Evolutionary conservation across 345 rosid species (phyloP), one percentile per base, ranked within the genome.

Genomic region (Luvunga scandens): DNA sequence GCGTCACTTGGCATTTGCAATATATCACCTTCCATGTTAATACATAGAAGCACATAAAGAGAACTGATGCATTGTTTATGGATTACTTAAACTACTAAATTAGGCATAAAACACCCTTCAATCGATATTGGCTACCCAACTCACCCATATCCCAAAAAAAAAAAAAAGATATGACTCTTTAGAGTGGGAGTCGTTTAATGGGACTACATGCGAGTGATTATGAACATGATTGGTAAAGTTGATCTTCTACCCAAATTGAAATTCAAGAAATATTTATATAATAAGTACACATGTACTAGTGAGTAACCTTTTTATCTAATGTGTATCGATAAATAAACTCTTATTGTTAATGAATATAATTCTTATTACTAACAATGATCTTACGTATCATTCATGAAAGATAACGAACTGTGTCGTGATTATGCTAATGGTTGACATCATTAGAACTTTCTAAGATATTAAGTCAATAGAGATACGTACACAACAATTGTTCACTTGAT

Each of bases 151-250:
- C 38, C 9, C 38, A 0, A 31, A 42, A 36, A 25, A 8, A 30
- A 25, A 34, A 6, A 5, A 34, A 34, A 7, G 38, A 38, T 8
- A 38, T 42, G 48, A 42, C 48, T 42, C 48, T 42, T 61, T 16
- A 1, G 38, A 66, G 57, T 71, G 71, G 79, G 76, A 72, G 79
- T 76, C 55, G 77, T 64, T 79, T 48, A 65, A 70, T 42, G 30
- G 30, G 12, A 48, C 70, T 18, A 48, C 22, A 28, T 48, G 48
- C 7, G 48, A 9, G 9, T 69, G 16, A 3, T 13, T 61, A 42
- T 10, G 2, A 42, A 42, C 13, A 42, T 2, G 50, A 69, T 27
- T 5, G 22, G 18, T 48, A 45, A 27, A 31, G 12, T 22, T 28
- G 28, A 70, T 70, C 38, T 50, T 70, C 24, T 4, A 0, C 38